A percentile compares a stretch with the other conserved stretches of the same genome.
Conservation (phyloP, 257 asterid genomes). For the Petrea volubilis region DNA sequence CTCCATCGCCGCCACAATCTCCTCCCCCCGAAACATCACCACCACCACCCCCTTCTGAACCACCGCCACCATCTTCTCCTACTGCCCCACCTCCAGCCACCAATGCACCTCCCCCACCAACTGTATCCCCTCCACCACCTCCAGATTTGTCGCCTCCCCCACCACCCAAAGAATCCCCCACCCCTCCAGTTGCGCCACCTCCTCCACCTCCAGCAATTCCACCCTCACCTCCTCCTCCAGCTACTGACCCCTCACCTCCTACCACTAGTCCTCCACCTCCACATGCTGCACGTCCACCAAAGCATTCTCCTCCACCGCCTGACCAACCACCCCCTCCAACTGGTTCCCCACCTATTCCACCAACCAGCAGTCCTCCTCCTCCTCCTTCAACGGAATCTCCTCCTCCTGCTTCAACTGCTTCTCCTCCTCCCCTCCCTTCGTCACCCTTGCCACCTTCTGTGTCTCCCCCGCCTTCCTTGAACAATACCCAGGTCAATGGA, state of each 20-base stretch:
- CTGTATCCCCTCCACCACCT: slow-evolving; percentile 34
- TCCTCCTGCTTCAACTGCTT: slow-evolving; percentile 30
- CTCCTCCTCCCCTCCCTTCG: slow-evolving; percentile 34
- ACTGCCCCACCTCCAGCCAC: slow-evolving; percentile 36
- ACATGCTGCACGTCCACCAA: slow-evolving; percentile 38
- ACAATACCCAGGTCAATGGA: slow-evolving; percentile 35
- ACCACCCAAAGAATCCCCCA: slow-evolving; percentile 47
- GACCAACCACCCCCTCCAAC: slow-evolving; percentile 43
- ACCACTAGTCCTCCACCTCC: slow-evolving; percentile 49
- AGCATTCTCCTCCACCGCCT: slow-evolving; percentile 51
- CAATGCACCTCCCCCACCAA: slow-evolving; percentile 37
- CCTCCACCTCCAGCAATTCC: slow-evolving; percentile 45
- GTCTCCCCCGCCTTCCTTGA: slow-evolving; percentile 45
- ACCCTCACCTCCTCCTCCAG: slow-evolving; percentile 49
- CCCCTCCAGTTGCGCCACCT: slow-evolving; percentile 42
- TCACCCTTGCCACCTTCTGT: slow-evolving; percentile 40
- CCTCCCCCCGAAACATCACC: slow-evolving; percentile 33
- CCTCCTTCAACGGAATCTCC: slow-evolving; percentile 35
- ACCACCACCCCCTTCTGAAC: slow-evolving; percentile 26
- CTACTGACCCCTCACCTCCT: slow-evolving; percentile 45
- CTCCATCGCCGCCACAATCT: slow-evolving; percentile 48
- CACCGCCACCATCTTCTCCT: slow-evolving; percentile 34
- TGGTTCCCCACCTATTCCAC: slow-evolving; percentile 38
- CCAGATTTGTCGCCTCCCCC: slow-evolving; percentile 22
- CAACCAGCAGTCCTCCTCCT: slow-evolving; percentile 36